Base-by-base conservation (phyloP, 1,139 yeast species). In the Protomyces macrosporus region DNA sequence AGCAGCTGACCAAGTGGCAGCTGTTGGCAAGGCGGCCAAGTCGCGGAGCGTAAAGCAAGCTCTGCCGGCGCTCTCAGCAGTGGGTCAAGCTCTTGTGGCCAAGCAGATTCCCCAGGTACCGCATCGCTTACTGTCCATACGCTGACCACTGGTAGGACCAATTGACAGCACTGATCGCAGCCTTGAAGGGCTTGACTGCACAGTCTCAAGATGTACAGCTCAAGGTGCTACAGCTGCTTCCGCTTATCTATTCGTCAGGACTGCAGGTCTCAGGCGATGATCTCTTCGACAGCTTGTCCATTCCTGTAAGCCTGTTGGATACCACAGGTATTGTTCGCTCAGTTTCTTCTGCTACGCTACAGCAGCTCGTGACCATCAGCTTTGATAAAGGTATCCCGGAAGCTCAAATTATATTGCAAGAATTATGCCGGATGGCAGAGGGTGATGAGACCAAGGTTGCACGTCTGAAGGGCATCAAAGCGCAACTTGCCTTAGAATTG, bases 181-280 rank as follows among this genome's bases (percentile, higher is more conserved):
- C 56, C 5, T 30, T 52, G 23, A 35, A 51, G 33, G 56, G 36
- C 10, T 16, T 58, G 16, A 33, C 62, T 9, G 45, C n/a, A 3
- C 33, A 39, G 32, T 34, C 33, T 12, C 48, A 37, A 30, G 62
- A 58, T 33, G 45, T 58, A 6, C 56, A 58, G 30, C 51, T 58
- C 6, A 58, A 58, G 23, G 62, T 52, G n/a, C n/a, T 58, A 23
- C 62, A 58, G 37, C 53, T 50, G n/a, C n/a, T 58, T 4, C 62
- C 62, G 4, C 53, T 58, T 16, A 34, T 52, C 33, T 45, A 51
- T 45, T 33, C 55, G 5, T 37, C 36, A 6, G 35, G 34, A 6
- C 12, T 39, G 10, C 23, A 3, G 5, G 4, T 52, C 10, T 6
- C 45, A 3, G 62, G 56, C 3, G 16, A 52, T 7, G 34, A n/a